Base-by-base conservation (phyloP, 176 grass and related monocot genomes). In the Ampelocalamus luodianensis region DNA sequence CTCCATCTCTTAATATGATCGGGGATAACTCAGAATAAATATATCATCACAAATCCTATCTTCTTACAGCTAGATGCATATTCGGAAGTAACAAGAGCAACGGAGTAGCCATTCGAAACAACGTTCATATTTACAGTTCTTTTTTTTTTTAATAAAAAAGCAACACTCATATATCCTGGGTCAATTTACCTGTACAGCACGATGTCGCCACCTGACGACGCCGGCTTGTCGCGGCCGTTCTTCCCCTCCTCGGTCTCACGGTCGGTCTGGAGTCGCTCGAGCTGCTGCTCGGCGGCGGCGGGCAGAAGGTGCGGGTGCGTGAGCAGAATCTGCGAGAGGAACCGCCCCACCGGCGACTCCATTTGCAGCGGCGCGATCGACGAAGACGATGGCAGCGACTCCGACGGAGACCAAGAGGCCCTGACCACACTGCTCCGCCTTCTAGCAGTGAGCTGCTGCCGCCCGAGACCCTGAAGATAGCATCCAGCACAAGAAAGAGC, bases 281-380 rank as follows among this genome's bases (percentile, higher is more conserved):
- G 93, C 87, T 99, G 96, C 67, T 96, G 90, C 79, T 99, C 96
- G 40, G 86, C 96, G 14, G 96, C 96, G 10, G 96, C 91, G 4
- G 93, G 81, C 12, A 99, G 88, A 44, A 99, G 89, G 86, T 99
- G 96, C 23, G 96, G 96, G 88, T 99, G 93, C 60, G 81, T 96
- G 78, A 75, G 80, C 23, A 99, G 79, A 59, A 99, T 96, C 82
- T 99, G 93, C 5, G 93, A 94, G 63, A 99, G 86, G 32, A 99
- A 90, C 86, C 96, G 90, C 67, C 96, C 96, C 39, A 92, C 72
- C 9, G 96, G 93, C 5, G 96, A 99, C 68, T 96, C 96, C 88
- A 99, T 83, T 64, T 88, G 86, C 32, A 99, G 91, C 56, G 96
- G 96, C 46, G 96, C 96, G 74, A 99, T 94, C 8, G 88, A 87